Conservation (phyloP, 2,329 filamentous ascomycete species). For the Fusarium annulatum region DNA sequence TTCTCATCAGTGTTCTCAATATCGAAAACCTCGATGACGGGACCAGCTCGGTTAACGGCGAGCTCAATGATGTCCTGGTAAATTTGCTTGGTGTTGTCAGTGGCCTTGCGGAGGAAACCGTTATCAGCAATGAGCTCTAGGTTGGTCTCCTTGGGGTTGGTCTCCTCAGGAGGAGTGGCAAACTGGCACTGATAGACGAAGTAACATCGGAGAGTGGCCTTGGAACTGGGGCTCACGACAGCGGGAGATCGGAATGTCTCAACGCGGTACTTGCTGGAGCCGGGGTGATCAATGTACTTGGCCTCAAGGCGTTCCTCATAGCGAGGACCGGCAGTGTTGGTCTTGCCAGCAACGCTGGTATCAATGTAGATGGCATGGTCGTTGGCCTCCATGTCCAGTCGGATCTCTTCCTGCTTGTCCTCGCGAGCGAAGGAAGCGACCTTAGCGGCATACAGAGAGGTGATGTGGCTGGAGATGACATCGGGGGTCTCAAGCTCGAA, state of each 20-base stretch:
- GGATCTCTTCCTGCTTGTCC: conserved; percentile 94
- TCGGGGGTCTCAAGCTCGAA: conserved; percentile 90
- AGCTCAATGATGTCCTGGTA: conserved; percentile 94
- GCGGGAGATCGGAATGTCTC: conserved; percentile 97
- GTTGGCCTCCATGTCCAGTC: conserved; percentile 91
- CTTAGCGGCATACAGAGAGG: conserved; percentile 96
- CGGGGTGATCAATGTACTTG: conserved; percentile 91
- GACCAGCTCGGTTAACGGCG: conserved; percentile 85
- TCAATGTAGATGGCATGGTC: conserved; percentile 99
- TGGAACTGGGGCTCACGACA: conserved; percentile 75
- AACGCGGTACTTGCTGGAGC: conserved; percentile 83
- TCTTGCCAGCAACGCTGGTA: conserved; percentile 89
- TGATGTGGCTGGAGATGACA: conserved; percentile 92
- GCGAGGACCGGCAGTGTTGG: conserved; percentile 79
- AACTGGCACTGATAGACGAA: conserved; percentile 99
- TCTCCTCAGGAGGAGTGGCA: conserved; percentile 76
- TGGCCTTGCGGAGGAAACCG: conserved; percentile 95
- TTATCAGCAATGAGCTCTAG: conserved; percentile 93
- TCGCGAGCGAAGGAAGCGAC: conserved; percentile 92
- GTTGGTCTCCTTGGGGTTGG: conserved; percentile 82
- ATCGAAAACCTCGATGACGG: conserved; percentile 98
- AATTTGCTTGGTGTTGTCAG: conserved; percentile 92
- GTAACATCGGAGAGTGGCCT: conserved; percentile 93
- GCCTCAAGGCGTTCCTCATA: conserved; percentile 94
- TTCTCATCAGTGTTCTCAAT: conserved; percentile 93